Evolutionary conservation across 2,329 filamentous ascomycete genomes (phyloP), one percentile per base, ranked within the genome.

Genomic region (Karstenula rhodostoma): DNA sequence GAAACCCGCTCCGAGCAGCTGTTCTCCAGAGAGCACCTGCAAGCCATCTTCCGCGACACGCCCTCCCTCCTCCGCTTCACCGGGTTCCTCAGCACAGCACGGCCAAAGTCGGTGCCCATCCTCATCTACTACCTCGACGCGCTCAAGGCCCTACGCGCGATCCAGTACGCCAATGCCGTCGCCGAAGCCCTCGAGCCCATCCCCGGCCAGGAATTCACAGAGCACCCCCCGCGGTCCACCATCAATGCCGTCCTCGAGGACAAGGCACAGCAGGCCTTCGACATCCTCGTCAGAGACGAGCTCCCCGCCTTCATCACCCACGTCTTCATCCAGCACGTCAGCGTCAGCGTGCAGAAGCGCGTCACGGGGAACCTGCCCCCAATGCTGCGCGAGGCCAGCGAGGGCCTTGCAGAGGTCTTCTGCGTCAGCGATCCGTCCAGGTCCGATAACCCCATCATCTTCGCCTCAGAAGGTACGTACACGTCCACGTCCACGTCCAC

Each of bases 321-420:
- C 62, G 83, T 84, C 0, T 93, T 89, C 77, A 87, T 88, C 37
- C 85, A 88, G 59, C 87, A 89, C 10, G 90, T 91, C n/a, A 91
- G 87, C 68, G 77, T 86, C 17, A 90, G 89, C 27, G 89, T 93
- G 40, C 85, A 87, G 63, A 83, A 86, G 62, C 84, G 89, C 22
- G 87, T 93, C 23, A 89, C 87, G 0, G 89, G 90, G 4, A 90
- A 86, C 1, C 74, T 92, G 25, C 86, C 90, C 1, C 79, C 84
- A 1, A 83, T 89, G 67, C 78, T 92, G 25, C 83, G 85, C 46
- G 87, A 90, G 47, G 85, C 89, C n/a, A 90, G 89, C 0, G 90
- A 93, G 73, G 90, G 90, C 0, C 75, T 93, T 60, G 90, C 90
- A 0, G 90, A 93, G 72, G 90, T 92, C 0, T 93, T 93, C 67